Conservation (phyloP, 768 basidiomycete species). For the Xerocomus spinulosus region DNA sequence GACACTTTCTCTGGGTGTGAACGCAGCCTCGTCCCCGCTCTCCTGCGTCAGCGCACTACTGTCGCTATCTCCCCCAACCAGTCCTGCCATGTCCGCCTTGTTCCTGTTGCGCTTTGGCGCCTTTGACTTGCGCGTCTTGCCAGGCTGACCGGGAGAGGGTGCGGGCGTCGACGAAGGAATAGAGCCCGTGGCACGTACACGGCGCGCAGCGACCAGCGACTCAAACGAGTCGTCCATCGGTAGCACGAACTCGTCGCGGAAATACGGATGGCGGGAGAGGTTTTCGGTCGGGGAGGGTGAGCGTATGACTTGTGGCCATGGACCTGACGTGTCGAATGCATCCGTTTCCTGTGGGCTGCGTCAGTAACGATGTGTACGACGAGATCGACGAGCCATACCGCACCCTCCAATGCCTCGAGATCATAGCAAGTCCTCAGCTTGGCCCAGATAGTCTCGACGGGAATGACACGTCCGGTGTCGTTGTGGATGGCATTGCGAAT, state of each 20-base stretch:
- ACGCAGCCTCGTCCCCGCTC: conserved; percentile 66
- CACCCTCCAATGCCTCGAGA: conserved; percentile 69
- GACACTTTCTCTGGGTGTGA: conserved; percentile 61
- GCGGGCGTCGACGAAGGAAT: conserved; percentile 50
- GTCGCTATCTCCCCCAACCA: conserved; percentile 80
- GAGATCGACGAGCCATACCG: conserved; percentile 26
- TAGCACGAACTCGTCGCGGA: conserved; percentile 61
- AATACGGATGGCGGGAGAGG: conserved; percentile 64
- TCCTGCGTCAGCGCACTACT: conserved; percentile 81
- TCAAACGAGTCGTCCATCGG: conserved; percentile 62
- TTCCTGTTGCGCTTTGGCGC: conserved; percentile 44
- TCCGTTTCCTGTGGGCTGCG: conserved; percentile 37
- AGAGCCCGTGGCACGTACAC: conserved; percentile 61
- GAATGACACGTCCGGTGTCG: conserved; percentile 60
- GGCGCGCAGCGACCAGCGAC: conserved; percentile 53
- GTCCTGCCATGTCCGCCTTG: conserved; percentile 58
- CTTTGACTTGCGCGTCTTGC: conserved; percentile 36
- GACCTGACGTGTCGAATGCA: conserved; percentile 41
- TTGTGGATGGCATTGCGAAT: conserved; percentile 68
- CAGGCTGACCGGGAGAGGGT: conserved; percentile 43
- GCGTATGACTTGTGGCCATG: conserved; percentile 45
- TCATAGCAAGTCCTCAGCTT: conserved; percentile 72
- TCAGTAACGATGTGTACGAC: not conserved
- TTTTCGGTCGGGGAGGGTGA: conserved; percentile 71
- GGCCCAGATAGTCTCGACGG: conserved; percentile 65